Base-by-base conservation (phyloP, 805 yeast species). In the Kazachstania bromeliacearum region DNA sequence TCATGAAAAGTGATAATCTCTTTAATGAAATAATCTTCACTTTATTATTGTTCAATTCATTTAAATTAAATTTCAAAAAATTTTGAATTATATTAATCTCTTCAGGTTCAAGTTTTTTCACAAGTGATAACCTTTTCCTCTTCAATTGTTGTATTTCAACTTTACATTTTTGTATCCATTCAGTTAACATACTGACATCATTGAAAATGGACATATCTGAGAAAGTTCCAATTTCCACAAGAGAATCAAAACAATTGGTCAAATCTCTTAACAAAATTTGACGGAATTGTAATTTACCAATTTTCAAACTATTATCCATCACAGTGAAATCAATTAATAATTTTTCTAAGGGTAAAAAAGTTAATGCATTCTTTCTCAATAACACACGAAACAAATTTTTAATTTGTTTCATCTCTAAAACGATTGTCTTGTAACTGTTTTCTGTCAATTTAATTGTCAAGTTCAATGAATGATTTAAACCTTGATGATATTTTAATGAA, bases 81-180 rank as follows among this genome's bases (percentile, higher is more conserved):
- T 42, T 40, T 30, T 52, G 52, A 4, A 57, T 52, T 6, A 46
- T 44, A 23, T 41, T 45, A 27, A 54, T 40, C 25, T 50, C 54
- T 32, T 57, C 62, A 5, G 55, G 54, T 21, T 48, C 50, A n/a
- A 52, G 35, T 12, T 29, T 33, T 28, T 42, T 23, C 22, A 4
- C 9, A 5, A 5, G n/a, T 4, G 19, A 4, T 7, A 7, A 6
- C 19, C 7, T 12, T 18, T 14, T 19, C 2, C 5, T n/a, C 4
- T n/a, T 17, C 15, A 9, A 21, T 7, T 22, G 22, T 30, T 22
- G 14, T 16, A 36, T 8, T 27, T 31, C 18, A n/a, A 23, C 7
- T 27, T 37, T 38, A 31, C 21, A 31, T 29, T 37, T 37, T 30
- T 27, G 42, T 13, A 51, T 41, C 55, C 53, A 49, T 4, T 37